phyloP scores from a whole-genome alignment of 305 asterid genomes.

The Plantago lanceolata region DNA sequence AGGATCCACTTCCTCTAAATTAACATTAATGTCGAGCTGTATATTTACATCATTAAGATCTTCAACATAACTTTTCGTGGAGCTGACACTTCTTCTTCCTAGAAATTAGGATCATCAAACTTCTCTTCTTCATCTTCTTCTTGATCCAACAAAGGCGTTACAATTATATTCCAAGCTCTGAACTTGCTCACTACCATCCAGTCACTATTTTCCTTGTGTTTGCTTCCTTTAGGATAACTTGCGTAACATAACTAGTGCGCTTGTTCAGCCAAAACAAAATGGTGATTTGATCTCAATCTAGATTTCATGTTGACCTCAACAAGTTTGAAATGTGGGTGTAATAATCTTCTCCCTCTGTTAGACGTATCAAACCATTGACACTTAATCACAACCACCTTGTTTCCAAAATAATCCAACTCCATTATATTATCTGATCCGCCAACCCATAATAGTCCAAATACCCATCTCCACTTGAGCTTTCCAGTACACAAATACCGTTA shows the following conservation, averaged over 20 bases:
- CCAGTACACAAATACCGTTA: neutral
- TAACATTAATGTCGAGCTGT: neutral
- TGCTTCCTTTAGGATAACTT: neutral
- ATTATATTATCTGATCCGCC: slow-evolving; percentile 3
- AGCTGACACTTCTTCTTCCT: neutral
- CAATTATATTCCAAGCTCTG: neutral
- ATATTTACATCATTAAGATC: neutral
- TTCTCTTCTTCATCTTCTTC: neutral
- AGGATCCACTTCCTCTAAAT: neutral
- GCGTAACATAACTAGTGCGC: neutral
- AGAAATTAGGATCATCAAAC: neutral
- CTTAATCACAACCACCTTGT: neutral
- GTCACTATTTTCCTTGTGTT: neutral
- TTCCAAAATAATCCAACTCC: neutral
- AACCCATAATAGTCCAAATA: neutral
- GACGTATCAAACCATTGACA: neutral
- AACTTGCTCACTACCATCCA: neutral
- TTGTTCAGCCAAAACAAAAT: slow-evolving; percentile 2
- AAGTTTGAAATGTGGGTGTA: slow-evolving; percentile 3
- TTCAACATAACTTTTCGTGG: neutral
- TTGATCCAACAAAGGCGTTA: neutral
- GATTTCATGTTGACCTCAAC: slow-evolving; percentile 1
- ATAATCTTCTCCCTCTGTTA: neutral
- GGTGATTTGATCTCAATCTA: too few species aligned
- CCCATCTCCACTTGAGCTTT: neutral